Evolutionary conservation across 2,329 filamentous ascomycete genomes (phyloP), one percentile per base, ranked within the genome.

Genomic region (Colletotrichum sp.): DNA sequence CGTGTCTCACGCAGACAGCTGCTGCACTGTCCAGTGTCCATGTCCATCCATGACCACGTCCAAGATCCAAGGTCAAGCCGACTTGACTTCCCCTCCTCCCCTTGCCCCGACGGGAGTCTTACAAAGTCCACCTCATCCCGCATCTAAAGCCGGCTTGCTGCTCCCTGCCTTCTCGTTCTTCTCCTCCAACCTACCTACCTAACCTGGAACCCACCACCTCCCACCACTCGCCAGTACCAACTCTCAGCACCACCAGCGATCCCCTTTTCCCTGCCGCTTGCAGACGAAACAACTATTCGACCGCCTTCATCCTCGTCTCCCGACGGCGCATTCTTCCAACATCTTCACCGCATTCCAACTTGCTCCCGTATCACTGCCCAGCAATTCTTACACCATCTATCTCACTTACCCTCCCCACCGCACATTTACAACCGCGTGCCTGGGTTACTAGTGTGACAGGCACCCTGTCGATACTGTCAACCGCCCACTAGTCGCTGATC

Each of bases 111-210:
- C 38, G 5, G 38, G 30, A 52, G 21, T 43, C 38, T 74, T 73
- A 73, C 73, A 75, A 75, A 75, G 58, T 69, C 73, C 64, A 68
- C 34, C 52, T 64, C 63, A 75, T 75, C 73, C 73, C 73, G 69
- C 69, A 68, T 73, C 65, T 48, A 59, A 75, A 75, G 13, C 43
- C 61, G 30, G 12, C 63, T 73, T 69, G 63, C 36, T 26, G n/a
- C 52, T 67, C 62, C 63, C 64, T 52, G 58, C 26, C 73, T 69
- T 66, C 63, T 36, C 56, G 28, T 56, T 48, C 68, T 43, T 72
- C 58, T 58, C 43, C 38, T 48, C 62, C 61, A 55, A 16, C 13
- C 34, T 30, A 63, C 56, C 63, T 56, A 63, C 58, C 73, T 52
- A 9, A 13, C 43, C 43, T 52, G 43, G 43, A 21, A 52, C 43